Percentiles rank a stretch among this genome's conserved stretches.
Evolutionary conservation across 192 early-diverging fungal genomes (phyloP).

Genomic region (Gaertneriomyces sp.): DNA sequence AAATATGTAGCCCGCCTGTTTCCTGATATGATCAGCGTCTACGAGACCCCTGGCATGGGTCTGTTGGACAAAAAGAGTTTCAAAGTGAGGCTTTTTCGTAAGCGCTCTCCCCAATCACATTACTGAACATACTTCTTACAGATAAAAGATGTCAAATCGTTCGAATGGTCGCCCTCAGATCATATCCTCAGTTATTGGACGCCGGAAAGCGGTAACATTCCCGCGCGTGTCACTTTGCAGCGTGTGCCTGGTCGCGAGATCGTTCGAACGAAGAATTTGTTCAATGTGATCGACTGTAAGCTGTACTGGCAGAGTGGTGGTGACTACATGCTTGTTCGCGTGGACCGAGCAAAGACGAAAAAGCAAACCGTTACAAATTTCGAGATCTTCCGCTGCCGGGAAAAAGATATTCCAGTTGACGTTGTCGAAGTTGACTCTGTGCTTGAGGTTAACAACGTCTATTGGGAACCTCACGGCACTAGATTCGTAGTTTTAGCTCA

Average conservation of each 20-base stretch:
- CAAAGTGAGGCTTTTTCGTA: slow-evolving; percentile 51
- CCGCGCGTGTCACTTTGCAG: slow-evolving; percentile 91
- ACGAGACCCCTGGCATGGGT: slow-evolving; percentile 92
- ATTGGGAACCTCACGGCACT: slow-evolving; percentile 92
- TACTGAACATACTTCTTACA: slow-evolving; percentile 4
- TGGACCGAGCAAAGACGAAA: slow-evolving; percentile 91
- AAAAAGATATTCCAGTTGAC: slow-evolving; percentile 96
- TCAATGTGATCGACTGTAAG: slow-evolving; percentile 85
- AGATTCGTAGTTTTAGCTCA: slow-evolving; percentile 89
- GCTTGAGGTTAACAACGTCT: slow-evolving; percentile 77
- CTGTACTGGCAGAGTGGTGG: slow-evolving; percentile 90
- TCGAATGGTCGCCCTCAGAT: slow-evolving; percentile 56
- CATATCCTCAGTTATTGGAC: slow-evolving; percentile 91
- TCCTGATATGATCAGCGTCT: slow-evolving; percentile 71
- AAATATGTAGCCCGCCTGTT: slow-evolving; percentile 90
- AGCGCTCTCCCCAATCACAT: not conserved
- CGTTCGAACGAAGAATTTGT: slow-evolving; percentile 95
- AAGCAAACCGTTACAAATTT: slow-evolving; percentile 83
- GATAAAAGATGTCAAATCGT: slow-evolving; percentile 48
- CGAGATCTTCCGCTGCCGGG: slow-evolving; percentile 89
- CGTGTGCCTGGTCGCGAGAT: slow-evolving; percentile 79
- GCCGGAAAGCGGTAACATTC: slow-evolving; percentile 80
- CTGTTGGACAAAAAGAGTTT: slow-evolving; percentile 91
- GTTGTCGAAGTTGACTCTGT: slow-evolving; percentile 77
- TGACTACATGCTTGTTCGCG: slow-evolving; percentile 87